phyloP scores from a whole-genome alignment of 768 basidiomycete species.

The Russula ochroleuca region DNA sequence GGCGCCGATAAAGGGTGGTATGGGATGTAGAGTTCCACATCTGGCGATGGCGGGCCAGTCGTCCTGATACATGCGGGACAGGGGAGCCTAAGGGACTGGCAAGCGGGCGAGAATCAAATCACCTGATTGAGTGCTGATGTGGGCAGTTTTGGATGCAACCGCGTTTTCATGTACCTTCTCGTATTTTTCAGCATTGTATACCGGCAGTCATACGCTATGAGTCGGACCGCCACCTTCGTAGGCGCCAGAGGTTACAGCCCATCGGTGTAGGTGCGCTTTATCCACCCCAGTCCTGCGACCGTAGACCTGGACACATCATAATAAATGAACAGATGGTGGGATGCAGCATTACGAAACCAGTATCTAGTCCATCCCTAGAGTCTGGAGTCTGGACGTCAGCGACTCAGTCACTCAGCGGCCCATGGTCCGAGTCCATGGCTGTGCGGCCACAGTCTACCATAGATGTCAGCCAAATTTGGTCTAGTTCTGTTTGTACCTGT shows the following conservation, averaged over 20 bases:
- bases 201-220: not conserved
- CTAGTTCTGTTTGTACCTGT: too few species aligned
- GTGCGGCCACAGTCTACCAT: too few species aligned
- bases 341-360: too few species aligned
- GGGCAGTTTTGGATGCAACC: not conserved
- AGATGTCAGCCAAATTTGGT: too few species aligned
- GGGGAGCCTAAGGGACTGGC: not conserved
- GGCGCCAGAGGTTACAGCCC: not conserved
- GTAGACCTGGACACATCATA: constrained; percentile 44
- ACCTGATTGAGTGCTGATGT: not conserved
- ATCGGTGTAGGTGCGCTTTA: not conserved
- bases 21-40: too few species aligned
- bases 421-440: too few species aligned
- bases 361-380: too few species aligned
- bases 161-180: not conserved
- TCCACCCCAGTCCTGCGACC: constrained; percentile 56
- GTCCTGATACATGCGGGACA: not conserved
- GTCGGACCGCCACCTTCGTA: not conserved
- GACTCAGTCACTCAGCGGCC: too few species aligned
- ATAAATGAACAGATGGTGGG: too few species aligned
- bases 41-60: not conserved
- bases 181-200: not conserved
- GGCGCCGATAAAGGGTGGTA: too few species aligned
- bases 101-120: not conserved
- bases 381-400: too few species aligned